A percentile compares a stretch with the other conserved stretches of the same genome.
phyloP scores from a whole-genome alignment of 2,329 filamentous ascomycete genomes.

The Penicillium sp. region DNA sequence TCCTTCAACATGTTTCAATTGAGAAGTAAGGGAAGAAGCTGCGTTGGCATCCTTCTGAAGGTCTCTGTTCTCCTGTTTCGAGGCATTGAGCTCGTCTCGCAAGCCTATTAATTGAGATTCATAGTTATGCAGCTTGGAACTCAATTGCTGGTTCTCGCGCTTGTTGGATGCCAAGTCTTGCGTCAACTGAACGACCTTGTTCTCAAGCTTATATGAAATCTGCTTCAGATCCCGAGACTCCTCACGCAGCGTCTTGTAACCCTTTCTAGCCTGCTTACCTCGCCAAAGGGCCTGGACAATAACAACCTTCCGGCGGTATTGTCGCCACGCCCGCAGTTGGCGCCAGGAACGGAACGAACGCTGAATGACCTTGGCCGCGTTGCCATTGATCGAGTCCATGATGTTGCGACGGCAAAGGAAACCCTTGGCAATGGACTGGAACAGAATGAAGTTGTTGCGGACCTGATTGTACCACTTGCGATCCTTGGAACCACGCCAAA shows the following conservation, averaged over 20 bases:
- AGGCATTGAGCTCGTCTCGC: conserved; percentile 86
- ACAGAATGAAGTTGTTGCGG: conserved; percentile 80
- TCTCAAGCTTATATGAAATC: conserved; percentile 98
- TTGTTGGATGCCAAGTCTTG: conserved; percentile 92
- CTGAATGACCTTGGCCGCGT: conserved; percentile 89
- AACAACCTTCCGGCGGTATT: conserved; percentile 86
- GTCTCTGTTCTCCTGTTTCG: conserved; percentile 90
- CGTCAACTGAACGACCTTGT: conserved; percentile 98
- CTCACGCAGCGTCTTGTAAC: conserved; percentile 89
- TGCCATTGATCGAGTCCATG: conserved; percentile 89
- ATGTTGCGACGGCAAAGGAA: conserved; percentile 89
- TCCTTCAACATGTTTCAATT: conserved; percentile 87
- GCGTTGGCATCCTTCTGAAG: conserved; percentile 96
- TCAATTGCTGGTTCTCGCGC: conserved; percentile 87
- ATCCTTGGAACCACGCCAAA: conserved; percentile 93
- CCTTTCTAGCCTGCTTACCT: conserved; percentile 76
- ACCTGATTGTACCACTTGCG: conserved; percentile 78
- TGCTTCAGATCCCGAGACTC: conserved; percentile 98
- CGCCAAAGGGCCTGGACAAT: conserved; percentile 93
- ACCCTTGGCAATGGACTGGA: conserved; percentile 89
- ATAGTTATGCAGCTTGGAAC: conserved; percentile 91
- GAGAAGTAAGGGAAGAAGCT: conserved; percentile 91
- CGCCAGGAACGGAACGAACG: conserved; percentile 82
- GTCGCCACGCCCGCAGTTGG: conserved; percentile 79
- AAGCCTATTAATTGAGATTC: conserved; percentile 95